Evolutionary conservation across 805 yeast genomes (phyloP).

Genomic region (Metschnikowia proteae): DNA sequence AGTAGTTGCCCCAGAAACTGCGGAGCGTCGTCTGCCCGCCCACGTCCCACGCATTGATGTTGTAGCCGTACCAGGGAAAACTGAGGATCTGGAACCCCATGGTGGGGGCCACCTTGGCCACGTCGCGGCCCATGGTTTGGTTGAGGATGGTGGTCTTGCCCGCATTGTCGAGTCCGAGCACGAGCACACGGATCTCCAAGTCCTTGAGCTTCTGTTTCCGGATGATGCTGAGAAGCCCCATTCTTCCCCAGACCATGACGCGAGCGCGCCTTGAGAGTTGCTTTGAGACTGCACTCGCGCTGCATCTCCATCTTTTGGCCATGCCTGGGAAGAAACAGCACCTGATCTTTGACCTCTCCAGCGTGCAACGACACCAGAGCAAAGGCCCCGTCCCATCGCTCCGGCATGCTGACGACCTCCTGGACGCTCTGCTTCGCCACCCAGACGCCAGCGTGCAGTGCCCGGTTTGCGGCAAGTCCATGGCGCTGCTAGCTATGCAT

Average conservation of each 20-base stretch:
- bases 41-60: constrained; percentile 75
- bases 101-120: constrained; percentile 70
- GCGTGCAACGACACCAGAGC: not conserved
- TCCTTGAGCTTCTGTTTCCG: constrained; percentile 81
- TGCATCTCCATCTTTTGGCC: not conserved
- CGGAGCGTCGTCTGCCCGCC: constrained; percentile 58
- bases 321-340: constrained; percentile 1
- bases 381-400: not conserved
- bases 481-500: constrained; percentile 37
- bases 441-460: constrained; percentile 26
- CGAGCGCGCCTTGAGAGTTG: constrained; percentile 1
- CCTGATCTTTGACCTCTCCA: constrained; percentile 3
- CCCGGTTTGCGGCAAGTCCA: constrained; percentile 47
- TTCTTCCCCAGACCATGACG: constrained; percentile 21
- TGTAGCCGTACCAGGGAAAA: constrained; percentile 39
- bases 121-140: constrained; percentile 48
- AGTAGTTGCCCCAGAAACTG: constrained; percentile 72
- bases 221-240: constrained; percentile 82
- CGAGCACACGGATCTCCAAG: constrained; percentile 65
- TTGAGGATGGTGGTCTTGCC: constrained; percentile 87
- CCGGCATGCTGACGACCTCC: not conserved
- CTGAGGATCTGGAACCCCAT: constrained; percentile 84
- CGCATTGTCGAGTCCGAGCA: constrained; percentile 84
- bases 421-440: no score
- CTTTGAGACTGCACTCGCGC: constrained; percentile 2